Conservation (phyloP, 441 rosid genomes). For the Pelargonium fulgidum region DNA sequence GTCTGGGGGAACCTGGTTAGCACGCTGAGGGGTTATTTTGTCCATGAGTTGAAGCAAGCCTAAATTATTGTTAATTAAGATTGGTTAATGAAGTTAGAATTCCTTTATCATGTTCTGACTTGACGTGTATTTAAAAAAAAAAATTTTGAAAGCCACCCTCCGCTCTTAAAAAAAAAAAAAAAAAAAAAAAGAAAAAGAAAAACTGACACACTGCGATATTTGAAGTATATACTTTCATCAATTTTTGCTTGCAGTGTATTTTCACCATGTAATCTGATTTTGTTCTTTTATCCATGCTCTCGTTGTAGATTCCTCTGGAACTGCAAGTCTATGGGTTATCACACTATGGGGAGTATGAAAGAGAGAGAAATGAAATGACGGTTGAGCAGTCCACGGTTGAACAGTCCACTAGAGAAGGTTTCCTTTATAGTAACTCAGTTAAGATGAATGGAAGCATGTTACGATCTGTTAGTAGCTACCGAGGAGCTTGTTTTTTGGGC, state of each 20-base stretch:
- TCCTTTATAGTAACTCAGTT: slow-evolving; percentile 22
- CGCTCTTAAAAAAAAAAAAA: too few species aligned
- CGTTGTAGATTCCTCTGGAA: slow-evolving; percentile 51
- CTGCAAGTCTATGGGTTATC: slow-evolving; percentile 73
- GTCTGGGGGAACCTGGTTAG: slow-evolving; percentile 6
- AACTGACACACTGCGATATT: too few species aligned
- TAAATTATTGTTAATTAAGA: background rate
- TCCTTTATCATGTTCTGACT: background rate
- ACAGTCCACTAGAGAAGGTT: slow-evolving; percentile 28
- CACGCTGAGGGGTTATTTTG: background rate
- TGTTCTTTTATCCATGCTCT: slow-evolving; percentile 16
- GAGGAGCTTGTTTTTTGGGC: slow-evolving; percentile 69
- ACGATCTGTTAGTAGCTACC: slow-evolving; percentile 44
- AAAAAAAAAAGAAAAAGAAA: too few species aligned
- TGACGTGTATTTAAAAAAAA: too few species aligned
- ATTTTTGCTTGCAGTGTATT: slow-evolving; percentile 5
- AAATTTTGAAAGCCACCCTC: too few species aligned
- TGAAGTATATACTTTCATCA: background rate
- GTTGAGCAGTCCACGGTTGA: slow-evolving; percentile 33
- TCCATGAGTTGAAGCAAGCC: background rate
- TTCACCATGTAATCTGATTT: slow-evolving; percentile 9
- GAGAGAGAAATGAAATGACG: slow-evolving; percentile 49
- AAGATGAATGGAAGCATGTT: slow-evolving; percentile 37
- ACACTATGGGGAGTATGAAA: slow-evolving; percentile 55
- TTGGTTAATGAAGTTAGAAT: background rate